These are phyloP conservation scores for Chrysoporthe cubensis DNA, from an alignment of 2,329 filamentous ascomycete genomes.

Conservation along the genomic window DNA sequence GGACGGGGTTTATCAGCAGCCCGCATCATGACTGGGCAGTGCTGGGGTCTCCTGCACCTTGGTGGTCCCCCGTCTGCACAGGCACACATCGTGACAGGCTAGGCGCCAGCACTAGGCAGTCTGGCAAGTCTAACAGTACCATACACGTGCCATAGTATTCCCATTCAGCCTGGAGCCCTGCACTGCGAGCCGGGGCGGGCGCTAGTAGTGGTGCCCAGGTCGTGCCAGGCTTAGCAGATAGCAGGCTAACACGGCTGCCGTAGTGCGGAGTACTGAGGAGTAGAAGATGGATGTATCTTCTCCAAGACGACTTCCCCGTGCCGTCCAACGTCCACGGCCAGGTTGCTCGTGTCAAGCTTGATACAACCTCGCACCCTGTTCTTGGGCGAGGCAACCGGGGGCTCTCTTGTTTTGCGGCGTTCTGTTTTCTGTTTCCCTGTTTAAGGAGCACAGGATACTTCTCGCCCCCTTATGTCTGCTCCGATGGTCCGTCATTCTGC, in stretches of 20 bases:
- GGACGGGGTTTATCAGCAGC: slow-evolving; percentile 18
- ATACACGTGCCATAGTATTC: no score
- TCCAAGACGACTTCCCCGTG: neutral
- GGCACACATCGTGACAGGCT: neutral
- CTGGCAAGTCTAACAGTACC: no score
- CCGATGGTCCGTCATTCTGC: neutral
- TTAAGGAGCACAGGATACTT: neutral
- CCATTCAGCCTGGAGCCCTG: neutral
- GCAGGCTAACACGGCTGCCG: neutral
- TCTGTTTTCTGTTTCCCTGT: neutral
- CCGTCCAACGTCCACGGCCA: neutral
- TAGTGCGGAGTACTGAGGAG: neutral
- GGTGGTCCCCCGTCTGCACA: neutral
- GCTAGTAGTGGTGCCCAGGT: neutral
- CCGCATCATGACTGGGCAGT: neutral
- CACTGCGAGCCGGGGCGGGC: neutral
- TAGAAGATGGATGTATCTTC: neutral
- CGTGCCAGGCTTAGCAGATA: neutral
- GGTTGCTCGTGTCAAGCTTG: neutral
- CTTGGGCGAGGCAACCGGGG: neutral
- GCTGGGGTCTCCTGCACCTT: neutral
- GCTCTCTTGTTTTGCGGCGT: slow-evolving; percentile 2
- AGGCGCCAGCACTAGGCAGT: slow-evolving; percentile 4
- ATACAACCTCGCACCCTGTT: slow-evolving; percentile 1
- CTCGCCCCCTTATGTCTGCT: neutral